Conservation (phyloP, 805 yeast species). For the Candida methanosorbosa region DNA sequence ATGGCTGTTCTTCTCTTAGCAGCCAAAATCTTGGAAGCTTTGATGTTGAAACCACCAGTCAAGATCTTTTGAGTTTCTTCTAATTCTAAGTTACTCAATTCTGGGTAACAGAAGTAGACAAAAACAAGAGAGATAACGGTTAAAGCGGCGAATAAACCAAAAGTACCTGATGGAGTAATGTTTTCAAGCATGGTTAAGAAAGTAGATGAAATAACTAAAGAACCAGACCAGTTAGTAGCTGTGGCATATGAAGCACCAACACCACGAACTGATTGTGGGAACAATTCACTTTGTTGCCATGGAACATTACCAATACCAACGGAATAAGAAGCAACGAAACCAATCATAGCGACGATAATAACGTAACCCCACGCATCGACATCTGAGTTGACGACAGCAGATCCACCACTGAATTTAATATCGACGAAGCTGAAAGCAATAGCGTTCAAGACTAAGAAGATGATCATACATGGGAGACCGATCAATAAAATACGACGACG, state of each 20-base stretch:
- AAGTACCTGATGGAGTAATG: conserved; percentile 93
- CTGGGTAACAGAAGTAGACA: conserved; percentile 84
- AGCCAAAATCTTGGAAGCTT: conserved; percentile 49
- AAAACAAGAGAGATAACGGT: conserved; percentile 64
- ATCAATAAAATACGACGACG: conserved; percentile 72
- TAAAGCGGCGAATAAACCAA: conserved; percentile 80
- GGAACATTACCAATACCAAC: conserved; percentile 96
- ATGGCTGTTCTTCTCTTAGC: conserved; percentile 25
- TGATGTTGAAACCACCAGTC: conserved; percentile 80
- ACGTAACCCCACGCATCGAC: conserved; percentile 83
- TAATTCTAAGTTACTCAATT: conserved; percentile 78
- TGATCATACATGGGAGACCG: conserved; percentile 82
- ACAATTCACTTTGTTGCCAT: conserved; percentile 95
- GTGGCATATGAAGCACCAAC: conserved; percentile 87
- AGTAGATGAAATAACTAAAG: conserved; percentile 81
- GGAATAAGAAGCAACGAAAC: conserved; percentile 85
- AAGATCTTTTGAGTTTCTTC: conserved; percentile 85
- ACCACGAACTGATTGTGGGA: conserved; percentile 91
- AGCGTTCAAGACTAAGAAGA: conserved; percentile 70
- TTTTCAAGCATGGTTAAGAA: conserved; percentile 90
- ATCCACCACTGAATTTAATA: conserved; percentile 43
- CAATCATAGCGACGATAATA: conserved; percentile 76
- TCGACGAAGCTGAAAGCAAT: conserved; percentile 86
- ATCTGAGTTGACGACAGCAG: conserved; percentile 33
- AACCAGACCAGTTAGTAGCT: conserved; percentile 93